Base-by-base conservation (phyloP, 2,329 filamentous ascomycete species). In the Cladosporium velox region DNA sequence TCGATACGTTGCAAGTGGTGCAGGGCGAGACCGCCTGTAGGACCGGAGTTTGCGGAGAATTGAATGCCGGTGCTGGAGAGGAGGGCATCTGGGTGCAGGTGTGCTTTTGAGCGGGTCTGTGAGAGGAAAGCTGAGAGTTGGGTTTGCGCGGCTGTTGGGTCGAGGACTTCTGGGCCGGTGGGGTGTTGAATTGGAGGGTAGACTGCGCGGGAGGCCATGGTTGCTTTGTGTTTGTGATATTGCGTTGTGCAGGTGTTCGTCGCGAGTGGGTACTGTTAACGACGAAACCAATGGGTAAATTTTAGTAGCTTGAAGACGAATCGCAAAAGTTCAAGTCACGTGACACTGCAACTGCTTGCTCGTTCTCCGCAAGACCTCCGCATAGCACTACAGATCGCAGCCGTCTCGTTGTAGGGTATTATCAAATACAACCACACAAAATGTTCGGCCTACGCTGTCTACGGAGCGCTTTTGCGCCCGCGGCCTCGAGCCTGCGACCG, bases 1-100 rank as follows among this genome's bases (percentile, higher is more conserved):
- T 83, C 82, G 10, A 87, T 81, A 58, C 85, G 79, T 44, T 81
- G 77, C 55, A 87, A 73, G 70, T 86, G 83, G 72, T 85, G 82
- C 62, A 87, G 77, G 15, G 81, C 77, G n/a, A 85, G 76, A 8
- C 81, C 80, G 52, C 83, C 82, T 21, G 70, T 72, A 0, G 80
- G 76, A 1, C 82, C 82, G 58, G 77, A 77, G 57, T 79, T 74
- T 18, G 80, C 76, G 26, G 77, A 75, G 71, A 80, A 82, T 14
- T 74, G 73, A 7, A 82, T 77, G 54, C 81, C 81, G 28, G 75
- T 75, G 11, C 77, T 73, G 18, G 76, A 79, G 51, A 84, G 78
- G 58, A 80, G 74, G 47, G 80, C 79, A 67, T 84, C 82, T 0
- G 83, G 83, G 71, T 84, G 82, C 8, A 83, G 76, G 71, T 82